phyloP scores from a whole-genome alignment of 2,329 filamentous ascomycete genomes.

The Zalaria obscura region DNA sequence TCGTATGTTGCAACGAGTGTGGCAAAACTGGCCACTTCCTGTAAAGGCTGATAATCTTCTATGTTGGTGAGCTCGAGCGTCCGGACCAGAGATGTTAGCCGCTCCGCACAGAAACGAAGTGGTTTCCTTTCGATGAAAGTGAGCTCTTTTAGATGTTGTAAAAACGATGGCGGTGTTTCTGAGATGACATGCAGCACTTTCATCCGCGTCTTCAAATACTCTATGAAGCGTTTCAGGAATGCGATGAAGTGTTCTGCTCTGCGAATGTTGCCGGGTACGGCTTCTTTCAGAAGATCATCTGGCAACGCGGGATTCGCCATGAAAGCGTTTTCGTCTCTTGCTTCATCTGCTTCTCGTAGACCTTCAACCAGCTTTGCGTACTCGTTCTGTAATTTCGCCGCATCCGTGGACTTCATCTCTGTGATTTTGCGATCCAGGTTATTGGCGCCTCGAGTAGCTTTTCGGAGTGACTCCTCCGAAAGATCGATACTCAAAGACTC shows the following conservation, averaged over 20 bases:
- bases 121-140: slow-evolving; percentile 98
- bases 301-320: slow-evolving; percentile 94
- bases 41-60: slow-evolving; percentile 90
- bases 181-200: slow-evolving; percentile 96
- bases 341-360: slow-evolving; percentile 73
- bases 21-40: slow-evolving; percentile 95
- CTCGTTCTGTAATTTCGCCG: slow-evolving; percentile 85
- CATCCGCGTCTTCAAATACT: slow-evolving; percentile 92
- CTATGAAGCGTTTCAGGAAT: slow-evolving; percentile 91
- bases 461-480: slow-evolving; percentile 85
- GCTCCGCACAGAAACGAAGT: slow-evolving; percentile 83
- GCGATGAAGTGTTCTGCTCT: slow-evolving; percentile 91
- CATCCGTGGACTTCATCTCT: slow-evolving; percentile 92
- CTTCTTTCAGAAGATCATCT: slow-evolving; percentile 87
- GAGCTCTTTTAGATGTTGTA: slow-evolving; percentile 82
- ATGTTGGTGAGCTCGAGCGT: slow-evolving; percentile 95
- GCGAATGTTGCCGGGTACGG: slow-evolving; percentile 89
- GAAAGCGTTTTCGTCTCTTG: slow-evolving; percentile 84
- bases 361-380: slow-evolving; percentile 93
- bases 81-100: slow-evolving; percentile 82
- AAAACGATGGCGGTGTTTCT: slow-evolving; percentile 87
- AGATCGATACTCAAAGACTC: slow-evolving; percentile 94
- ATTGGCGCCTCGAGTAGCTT: slow-evolving; percentile 76
- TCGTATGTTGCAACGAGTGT: slow-evolving; percentile 95
- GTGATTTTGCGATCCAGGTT: slow-evolving; percentile 83